phyloP scores from a whole-genome alignment of 169 alveolate species.

The Pseudocohnilembus persalinus region DNA sequence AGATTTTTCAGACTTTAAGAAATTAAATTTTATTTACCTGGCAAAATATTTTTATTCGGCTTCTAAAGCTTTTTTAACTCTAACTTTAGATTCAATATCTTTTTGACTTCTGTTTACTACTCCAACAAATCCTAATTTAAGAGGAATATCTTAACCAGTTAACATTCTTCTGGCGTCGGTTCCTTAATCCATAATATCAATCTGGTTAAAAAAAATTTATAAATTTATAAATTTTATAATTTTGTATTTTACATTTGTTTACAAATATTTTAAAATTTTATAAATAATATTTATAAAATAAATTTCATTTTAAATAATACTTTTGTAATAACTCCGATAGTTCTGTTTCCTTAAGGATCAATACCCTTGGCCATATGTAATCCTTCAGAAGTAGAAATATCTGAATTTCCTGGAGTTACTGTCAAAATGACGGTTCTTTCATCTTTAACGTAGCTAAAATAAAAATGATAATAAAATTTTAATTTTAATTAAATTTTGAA shows the following conservation, averaged over 20 bases:
- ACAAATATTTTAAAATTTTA: no score
- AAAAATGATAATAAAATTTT: not conserved
- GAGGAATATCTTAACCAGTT: conserved; percentile 94
- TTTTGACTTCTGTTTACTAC: conserved; percentile 92
- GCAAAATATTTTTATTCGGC: conserved; percentile 33
- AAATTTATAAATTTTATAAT: not conserved
- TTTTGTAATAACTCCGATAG: conserved; percentile 95
- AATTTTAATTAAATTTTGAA: not conserved
- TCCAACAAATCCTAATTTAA: conserved; percentile 97
- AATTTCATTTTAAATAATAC: not conserved
- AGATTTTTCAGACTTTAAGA: no score
- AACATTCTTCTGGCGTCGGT: conserved; percentile 96
- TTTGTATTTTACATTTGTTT: not conserved
- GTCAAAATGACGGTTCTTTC: conserved; percentile 96
- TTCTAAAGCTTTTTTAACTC: conserved; percentile 64
- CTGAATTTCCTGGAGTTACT: conserved; percentile 97
- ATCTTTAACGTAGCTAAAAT: conserved; percentile 91
- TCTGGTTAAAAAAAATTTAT: conserved; percentile 46
- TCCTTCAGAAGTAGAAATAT: conserved; percentile 97
- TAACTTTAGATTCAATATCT: conserved; percentile 90
- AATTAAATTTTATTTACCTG: not conserved
- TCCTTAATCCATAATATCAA: conserved; percentile 99
- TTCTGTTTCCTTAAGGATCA: conserved; percentile 96
- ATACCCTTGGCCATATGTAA: conserved; percentile 95
- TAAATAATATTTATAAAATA: not conserved